Evolutionary conservation across 805 yeast genomes (phyloP), one percentile per base, ranked within the genome.

Genomic region (Kazachstania psychrophila): DNA sequence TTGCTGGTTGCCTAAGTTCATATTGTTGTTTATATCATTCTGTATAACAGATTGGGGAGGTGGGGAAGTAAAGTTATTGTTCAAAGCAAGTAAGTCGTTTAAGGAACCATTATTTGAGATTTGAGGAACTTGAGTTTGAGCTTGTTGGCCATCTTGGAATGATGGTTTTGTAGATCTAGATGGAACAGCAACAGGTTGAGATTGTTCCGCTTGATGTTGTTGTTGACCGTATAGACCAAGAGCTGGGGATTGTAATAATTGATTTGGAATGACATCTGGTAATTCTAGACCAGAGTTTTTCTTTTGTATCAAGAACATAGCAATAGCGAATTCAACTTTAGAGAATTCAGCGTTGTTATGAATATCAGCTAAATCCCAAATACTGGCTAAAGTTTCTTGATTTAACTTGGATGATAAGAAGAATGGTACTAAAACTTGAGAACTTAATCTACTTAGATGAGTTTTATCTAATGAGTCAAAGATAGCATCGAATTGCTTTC

Each of bases 301-400:
- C 60, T 80, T 83, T 61, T 87, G 94, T 7, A 92, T 92, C 46
- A 92, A 71, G 55, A 79, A 89, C 85, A 92, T 80, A 13, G 97
- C 96, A 53, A 92, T 79, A 3, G 94, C 78, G 58, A 92, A 92
- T 58, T 92, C 98, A 45, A 75, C 68, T 50, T 72, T 75, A 33
- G 84, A 70, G 53, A 92, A 86, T 28, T 71, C 71, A 18, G 96
- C 96, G 30, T 83, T 75, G 58, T 86, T 86, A 47, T 84, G 81
- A 43, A 86, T 71, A 57, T 92, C 96, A 8, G 97, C 76, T 47
- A 92, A 68, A 61, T 92, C 98, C 99, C 99, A 92, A 29, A 89
- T 77, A 17, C 75, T 64, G 2, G 97, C 98, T 44, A 92, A 70
- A 15, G 75, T 77, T 35, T 84, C 88, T 51, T 88, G 95, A 35